Percentiles rank a stretch among this genome's conserved stretches.
Conservation (phyloP, 2,329 filamentous ascomycete species). For the Penicillium sp. region DNA sequence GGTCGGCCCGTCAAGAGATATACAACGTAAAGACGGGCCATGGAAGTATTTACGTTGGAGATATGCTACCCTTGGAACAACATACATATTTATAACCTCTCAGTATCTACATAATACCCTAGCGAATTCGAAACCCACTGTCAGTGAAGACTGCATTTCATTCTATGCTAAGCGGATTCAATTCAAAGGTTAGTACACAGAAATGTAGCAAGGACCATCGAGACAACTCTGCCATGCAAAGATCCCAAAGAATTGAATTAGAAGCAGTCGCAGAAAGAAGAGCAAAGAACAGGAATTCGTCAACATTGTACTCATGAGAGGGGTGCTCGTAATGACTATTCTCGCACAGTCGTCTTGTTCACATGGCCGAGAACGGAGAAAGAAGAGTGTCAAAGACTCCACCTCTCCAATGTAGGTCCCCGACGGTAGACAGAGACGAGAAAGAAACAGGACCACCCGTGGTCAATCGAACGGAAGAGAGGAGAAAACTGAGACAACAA, state of each 20-base stretch:
- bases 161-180: conserved; percentile 13
- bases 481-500: conserved; percentile 1
- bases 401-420: conserved; percentile 1
- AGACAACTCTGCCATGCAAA: conserved; percentile 5
- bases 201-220: not conserved
- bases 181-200: conserved; percentile 1
- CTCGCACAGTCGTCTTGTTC: conserved; percentile 12
- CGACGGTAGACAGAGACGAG: conserved; percentile 8
- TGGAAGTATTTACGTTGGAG: not conserved
- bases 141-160: conserved; percentile 21
- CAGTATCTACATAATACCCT: not conserved
- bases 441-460: conserved; percentile 13
- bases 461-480: conserved; percentile 8
- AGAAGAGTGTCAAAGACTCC: conserved; percentile 1
- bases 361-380: conserved; percentile 4
- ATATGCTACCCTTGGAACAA: not conserved
- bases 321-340: conserved; percentile 12
- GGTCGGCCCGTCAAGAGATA: not conserved
- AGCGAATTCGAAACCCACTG: not conserved
- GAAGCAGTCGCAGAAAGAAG: not conserved
- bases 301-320: conserved; percentile 8
- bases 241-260: conserved; percentile 2
- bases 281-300: conserved; percentile 4
- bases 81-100: not conserved
- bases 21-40: not conserved